Evolutionary conservation across 2,329 filamentous ascomycete genomes (phyloP).

Genomic region (Aspergillus texensis): DNA sequence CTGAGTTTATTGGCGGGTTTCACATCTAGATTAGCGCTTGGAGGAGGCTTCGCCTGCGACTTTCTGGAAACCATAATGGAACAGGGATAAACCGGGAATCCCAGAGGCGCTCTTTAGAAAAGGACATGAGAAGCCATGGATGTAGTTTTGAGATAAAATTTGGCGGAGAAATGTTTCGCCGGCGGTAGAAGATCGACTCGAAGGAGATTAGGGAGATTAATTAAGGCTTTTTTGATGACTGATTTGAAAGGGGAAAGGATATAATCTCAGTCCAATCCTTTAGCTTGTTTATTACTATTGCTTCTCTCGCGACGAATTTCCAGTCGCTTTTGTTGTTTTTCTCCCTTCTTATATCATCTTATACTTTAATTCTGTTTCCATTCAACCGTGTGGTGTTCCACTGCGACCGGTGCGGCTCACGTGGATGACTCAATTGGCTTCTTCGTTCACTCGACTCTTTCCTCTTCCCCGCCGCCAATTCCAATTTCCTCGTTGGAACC

Average conservation of each 20-base stretch:
- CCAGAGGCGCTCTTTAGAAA: not conserved
- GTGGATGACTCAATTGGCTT: constrained; percentile 45
- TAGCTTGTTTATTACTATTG: constrained; percentile 10
- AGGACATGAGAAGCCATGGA: not conserved
- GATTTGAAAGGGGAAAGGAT: constrained; percentile 11
- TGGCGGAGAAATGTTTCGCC: constrained; percentile 29
- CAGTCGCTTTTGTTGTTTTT: constrained; percentile 12
- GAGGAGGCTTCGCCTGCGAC: constrained; percentile 44
- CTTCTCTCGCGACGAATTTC: not conserved
- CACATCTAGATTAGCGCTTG: constrained; percentile 52
- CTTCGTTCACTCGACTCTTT: constrained; percentile 33
- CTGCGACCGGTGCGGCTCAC: constrained; percentile 18
- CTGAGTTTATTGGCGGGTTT: constrained; percentile 76
- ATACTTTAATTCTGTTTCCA: not conserved
- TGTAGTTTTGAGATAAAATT: constrained; percentile 21
- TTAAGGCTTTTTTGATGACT: not conserved
- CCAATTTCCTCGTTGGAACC: constrained; percentile 27
- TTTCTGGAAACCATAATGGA: constrained; percentile 55
- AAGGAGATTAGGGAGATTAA: not conserved
- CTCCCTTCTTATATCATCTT: not conserved
- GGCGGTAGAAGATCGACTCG: not conserved
- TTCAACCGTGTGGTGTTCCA: not conserved
- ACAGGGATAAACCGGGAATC: constrained; percentile 24
- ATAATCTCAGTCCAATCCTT: constrained; percentile 12
- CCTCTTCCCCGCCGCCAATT: constrained; percentile 36